These are phyloP conservation scores for Sphaceloma murrayae DNA, from an alignment of 2,329 filamentous ascomycete species.

Conservation along the genomic window DNA sequence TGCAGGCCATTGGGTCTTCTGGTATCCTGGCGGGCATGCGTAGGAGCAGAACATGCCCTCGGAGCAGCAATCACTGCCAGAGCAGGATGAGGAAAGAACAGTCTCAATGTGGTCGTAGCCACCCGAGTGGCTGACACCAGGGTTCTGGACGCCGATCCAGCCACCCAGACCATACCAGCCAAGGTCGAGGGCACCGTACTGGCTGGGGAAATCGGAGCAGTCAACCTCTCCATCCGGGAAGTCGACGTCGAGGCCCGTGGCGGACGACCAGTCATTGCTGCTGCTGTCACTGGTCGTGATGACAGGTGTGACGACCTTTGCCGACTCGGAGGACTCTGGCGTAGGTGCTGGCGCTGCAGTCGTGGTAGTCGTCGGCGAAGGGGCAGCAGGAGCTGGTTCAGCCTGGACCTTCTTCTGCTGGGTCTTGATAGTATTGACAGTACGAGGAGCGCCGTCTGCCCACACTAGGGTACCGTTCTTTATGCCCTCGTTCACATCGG, in stretches of 20 bases:
- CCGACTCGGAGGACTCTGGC: too few species aligned
- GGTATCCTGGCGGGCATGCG: constrained; percentile 79
- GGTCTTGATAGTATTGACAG: constrained; percentile 22
- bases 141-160: constrained; percentile 67
- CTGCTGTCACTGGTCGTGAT: constrained; percentile 16
- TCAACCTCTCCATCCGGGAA: constrained; percentile 68
- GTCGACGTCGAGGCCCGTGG: constrained; percentile 50
- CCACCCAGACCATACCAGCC: constrained; percentile 60
- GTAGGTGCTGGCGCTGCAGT: constrained; percentile 26
- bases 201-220: constrained; percentile 65
- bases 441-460: constrained; percentile 43
- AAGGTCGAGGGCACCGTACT: constrained; percentile 68
- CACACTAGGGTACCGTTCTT: constrained; percentile 56
- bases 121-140: constrained; percentile 23
- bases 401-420: constrained; percentile 17
- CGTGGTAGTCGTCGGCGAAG: constrained; percentile 24
- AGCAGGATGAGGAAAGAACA: constrained; percentile 52
- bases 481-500: constrained; percentile 63
- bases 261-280: constrained; percentile 22
- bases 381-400: constrained; percentile 21
- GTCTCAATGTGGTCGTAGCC: constrained; percentile 48
- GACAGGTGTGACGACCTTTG: too few species aligned
- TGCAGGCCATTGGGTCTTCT: constrained; percentile 82
- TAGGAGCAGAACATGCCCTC: constrained; percentile 76
- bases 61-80: constrained; percentile 49